Evolutionary conservation across 2,329 filamentous ascomycete species (phyloP).

Genomic region (Penicillium sp.): DNA sequence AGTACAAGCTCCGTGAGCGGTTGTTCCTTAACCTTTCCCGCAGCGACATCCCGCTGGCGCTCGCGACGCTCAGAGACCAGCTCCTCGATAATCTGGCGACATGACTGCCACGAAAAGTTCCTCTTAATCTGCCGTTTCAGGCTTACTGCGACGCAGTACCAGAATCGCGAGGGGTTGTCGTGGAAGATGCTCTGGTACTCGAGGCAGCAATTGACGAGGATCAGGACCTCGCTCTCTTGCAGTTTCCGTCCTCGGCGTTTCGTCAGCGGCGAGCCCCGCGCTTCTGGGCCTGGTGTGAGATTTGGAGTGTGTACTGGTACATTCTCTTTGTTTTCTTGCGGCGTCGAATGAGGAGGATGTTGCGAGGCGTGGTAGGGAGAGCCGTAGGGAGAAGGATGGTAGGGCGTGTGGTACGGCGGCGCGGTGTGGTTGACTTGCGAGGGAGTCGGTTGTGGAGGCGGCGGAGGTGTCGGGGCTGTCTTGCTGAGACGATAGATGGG

Average conservation of each 20-base stretch:
- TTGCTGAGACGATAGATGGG: constrained; percentile 20
- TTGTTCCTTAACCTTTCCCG: constrained; percentile 12
- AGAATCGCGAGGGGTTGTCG: constrained; percentile 13
- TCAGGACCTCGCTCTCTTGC: constrained; percentile 14
- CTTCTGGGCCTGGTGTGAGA: not conserved
- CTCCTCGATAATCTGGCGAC: constrained; percentile 17
- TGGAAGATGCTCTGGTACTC: constrained; percentile 17
- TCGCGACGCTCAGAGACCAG: constrained; percentile 16
- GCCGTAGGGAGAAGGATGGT: constrained; percentile 6
- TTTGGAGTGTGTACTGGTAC: not conserved
- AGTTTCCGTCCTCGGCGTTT: constrained; percentile 18
- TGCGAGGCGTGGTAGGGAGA: constrained; percentile 8
- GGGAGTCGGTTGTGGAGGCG: constrained; percentile 2
- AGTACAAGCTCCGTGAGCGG: constrained; percentile 11
- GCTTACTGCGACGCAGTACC: constrained; percentile 14
- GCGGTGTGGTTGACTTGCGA: constrained; percentile 1
- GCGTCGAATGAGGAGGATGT: constrained; percentile 4
- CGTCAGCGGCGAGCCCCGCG: constrained; percentile 3
- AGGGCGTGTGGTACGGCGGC: not conserved
- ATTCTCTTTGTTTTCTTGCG: constrained; percentile 11
- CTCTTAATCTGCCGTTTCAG: constrained; percentile 18
- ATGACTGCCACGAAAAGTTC: constrained; percentile 18
- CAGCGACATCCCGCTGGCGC: constrained; percentile 8
- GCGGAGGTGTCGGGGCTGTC: not conserved
- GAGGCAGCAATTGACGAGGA: constrained; percentile 16